Base-by-base conservation (phyloP, 2,329 filamentous ascomycete genomes). In the Clarireedia homoeocarpa region DNA sequence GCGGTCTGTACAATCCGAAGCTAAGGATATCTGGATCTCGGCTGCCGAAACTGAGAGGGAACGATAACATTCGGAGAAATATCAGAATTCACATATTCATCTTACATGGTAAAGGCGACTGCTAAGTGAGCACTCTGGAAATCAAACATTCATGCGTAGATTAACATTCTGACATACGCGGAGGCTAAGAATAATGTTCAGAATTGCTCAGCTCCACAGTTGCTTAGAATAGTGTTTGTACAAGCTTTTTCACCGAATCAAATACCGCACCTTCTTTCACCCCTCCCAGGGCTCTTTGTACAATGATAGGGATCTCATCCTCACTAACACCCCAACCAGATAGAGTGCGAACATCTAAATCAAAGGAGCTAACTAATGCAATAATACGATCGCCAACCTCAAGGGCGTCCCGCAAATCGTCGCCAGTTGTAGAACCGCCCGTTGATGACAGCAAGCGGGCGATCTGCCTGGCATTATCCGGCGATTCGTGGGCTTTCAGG, bases 341-440 rank as follows among this genome's bases (percentile, higher is more conserved):
- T 23, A 51, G 24, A 51, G n/a, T 40, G 39, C 39, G 5, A 39
- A 20, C 48, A 20, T 49, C 9, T 14, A 56, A 20, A 3, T 48
- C 48, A 24, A 56, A 17, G 6, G 15, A 20, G 10, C 46, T 26
- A 12, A 56, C 53, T n/a, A 56, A 27, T 9, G 23, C 34, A 17
- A 24, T 26, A 14, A 56, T 56, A 26, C 15, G n/a, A 42, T 56
- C 27, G 4, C 53, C 48, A 12, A 56, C 47, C 27, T 23, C 24
- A 14, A 34, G 30, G 3, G 48, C 53, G 38, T 56, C 53, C 30
- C 38, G 17, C 48, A 45, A 38, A 47, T 56, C 39, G 46, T 56
- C 48, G 3, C 48, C 53, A 20, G 27, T 56, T 6, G 7, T 12
- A n/a, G 14, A 27, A 12, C 26, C 39, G 5, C 53, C 48, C 14